Percentiles rank a stretch among this genome's conserved stretches.
Conservation (phyloP, 306 rosid species). For the Gillenia trifoliata region DNA sequence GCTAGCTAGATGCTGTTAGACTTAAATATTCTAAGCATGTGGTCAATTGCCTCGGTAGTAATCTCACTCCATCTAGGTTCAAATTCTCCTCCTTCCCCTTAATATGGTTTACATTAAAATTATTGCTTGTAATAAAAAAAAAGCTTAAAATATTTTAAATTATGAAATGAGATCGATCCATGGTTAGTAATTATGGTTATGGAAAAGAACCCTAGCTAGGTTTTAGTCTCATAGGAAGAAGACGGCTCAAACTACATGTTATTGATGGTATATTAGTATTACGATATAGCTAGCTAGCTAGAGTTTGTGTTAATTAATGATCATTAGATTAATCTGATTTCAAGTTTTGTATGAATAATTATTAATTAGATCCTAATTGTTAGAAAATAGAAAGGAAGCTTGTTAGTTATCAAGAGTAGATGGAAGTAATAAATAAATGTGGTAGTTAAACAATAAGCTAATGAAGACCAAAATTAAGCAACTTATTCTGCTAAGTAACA, state of each 20-base stretch:
- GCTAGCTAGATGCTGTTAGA: not conserved
- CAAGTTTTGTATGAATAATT: not conserved
- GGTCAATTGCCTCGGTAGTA: not conserved
- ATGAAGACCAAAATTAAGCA: not conserved
- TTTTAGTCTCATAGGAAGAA: not conserved
- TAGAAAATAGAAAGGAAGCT: not conserved
- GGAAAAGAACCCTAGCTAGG: not conserved
- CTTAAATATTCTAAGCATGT: not conserved
- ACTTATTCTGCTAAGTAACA: not conserved
- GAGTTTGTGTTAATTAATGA: not conserved
- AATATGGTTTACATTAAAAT: not conserved
- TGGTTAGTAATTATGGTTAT: not conserved
- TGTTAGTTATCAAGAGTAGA: not conserved
- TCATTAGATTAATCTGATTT: not conserved
- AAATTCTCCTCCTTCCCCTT: not conserved
- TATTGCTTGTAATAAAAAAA: no score
- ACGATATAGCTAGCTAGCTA: not conserved
- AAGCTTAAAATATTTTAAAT: not conserved
- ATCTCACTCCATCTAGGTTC: not conserved
- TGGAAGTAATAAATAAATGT: not conserved
- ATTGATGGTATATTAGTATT: no score
- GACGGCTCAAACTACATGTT: not conserved
- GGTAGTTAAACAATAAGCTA: not conserved
- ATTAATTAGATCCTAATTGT: not conserved
- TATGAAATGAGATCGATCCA: no score